phyloP scores from a whole-genome alignment of 2,329 filamentous ascomycete species.

The Shiraia bambusicola region DNA sequence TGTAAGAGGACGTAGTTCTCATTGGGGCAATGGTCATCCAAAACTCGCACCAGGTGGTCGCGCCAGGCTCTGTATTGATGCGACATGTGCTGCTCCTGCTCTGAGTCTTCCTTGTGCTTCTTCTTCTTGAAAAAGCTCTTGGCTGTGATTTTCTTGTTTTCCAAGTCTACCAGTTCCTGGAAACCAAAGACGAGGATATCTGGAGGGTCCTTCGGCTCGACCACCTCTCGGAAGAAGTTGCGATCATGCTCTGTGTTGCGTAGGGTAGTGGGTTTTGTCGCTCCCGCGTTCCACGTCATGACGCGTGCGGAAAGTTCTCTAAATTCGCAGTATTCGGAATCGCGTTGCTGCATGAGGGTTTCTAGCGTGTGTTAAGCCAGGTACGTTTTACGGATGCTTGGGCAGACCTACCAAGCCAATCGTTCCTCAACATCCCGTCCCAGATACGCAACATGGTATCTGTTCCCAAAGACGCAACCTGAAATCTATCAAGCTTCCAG shows the following conservation, averaged over 20 bases:
- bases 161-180: conserved; percentile 95
- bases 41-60: conserved; percentile 77
- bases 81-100: conserved; percentile 86
- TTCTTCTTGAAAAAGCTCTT: conserved; percentile 81
- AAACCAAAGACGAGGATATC: conserved; percentile 96
- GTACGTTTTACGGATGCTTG: too few relatives aligned
- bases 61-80: conserved; percentile 97
- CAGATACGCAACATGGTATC: conserved; percentile 83
- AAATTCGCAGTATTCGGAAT: conserved; percentile 82
- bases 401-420: conserved; percentile 80
- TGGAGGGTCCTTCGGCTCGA: conserved; percentile 74
- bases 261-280: conserved; percentile 84
- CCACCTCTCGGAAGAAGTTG: conserved; percentile 76
- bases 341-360: conserved; percentile 78
- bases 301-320: conserved; percentile 76
- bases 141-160: conserved; percentile 97
- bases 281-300: conserved; percentile 96
- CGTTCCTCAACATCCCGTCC: conserved; percentile 91
- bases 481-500: conserved; percentile 80
- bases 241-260: conserved; percentile 69
- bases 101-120: conserved; percentile 79
- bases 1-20: conserved; percentile 85
- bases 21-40: conserved; percentile 80
- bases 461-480: conserved; percentile 82
- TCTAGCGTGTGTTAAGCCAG: conserved; percentile 56